Evolutionary conservation across 2,329 filamentous ascomycete species (phyloP).

Genomic region (Parastagonospora nodorum): DNA sequence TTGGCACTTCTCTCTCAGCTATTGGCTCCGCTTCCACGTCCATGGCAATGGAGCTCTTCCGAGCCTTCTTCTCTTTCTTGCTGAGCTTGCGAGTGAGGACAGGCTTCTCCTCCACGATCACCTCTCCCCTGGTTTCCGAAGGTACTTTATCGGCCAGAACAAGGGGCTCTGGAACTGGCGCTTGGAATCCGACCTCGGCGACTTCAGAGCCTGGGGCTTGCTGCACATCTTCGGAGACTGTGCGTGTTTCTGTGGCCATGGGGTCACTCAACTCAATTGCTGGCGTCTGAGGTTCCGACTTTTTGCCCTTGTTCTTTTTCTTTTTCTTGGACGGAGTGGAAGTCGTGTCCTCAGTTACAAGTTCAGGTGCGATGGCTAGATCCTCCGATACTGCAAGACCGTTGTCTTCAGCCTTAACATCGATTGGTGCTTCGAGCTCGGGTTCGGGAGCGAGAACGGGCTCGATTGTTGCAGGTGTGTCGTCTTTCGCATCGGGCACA

Average conservation of each 20-base stretch:
- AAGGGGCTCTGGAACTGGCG: neutral
- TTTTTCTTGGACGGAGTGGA: constrained; percentile 2
- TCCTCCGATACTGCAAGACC: constrained; percentile 2
- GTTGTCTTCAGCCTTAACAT: constrained; percentile 4
- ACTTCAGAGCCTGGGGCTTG: constrained; percentile 5
- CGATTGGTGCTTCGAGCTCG: neutral
- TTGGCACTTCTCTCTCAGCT: constrained; percentile 1
- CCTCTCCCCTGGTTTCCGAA: neutral
- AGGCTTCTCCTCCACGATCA: constrained; percentile 14
- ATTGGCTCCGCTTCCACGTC: constrained; percentile 11
- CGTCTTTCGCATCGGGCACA: neutral
- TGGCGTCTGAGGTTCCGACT: constrained; percentile 17
- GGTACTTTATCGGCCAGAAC: neutral
- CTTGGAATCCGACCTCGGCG: constrained; percentile 5
- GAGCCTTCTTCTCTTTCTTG: constrained; percentile 41
- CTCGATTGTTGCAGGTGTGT: neutral
- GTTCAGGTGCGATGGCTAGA: neutral
- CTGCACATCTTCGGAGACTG: neutral
- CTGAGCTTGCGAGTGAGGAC: constrained; percentile 34
- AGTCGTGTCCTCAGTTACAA: constrained; percentile 4
- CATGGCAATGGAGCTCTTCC: constrained; percentile 22
- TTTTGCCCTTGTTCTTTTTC: constrained; percentile 27
- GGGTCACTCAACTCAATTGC: constrained; percentile 7
- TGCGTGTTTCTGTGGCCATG: neutral
- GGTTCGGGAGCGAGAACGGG: neutral